phyloP scores from a whole-genome alignment of 2,329 filamentous ascomycete species.

The Hymenoscyphus fraxineus region DNA sequence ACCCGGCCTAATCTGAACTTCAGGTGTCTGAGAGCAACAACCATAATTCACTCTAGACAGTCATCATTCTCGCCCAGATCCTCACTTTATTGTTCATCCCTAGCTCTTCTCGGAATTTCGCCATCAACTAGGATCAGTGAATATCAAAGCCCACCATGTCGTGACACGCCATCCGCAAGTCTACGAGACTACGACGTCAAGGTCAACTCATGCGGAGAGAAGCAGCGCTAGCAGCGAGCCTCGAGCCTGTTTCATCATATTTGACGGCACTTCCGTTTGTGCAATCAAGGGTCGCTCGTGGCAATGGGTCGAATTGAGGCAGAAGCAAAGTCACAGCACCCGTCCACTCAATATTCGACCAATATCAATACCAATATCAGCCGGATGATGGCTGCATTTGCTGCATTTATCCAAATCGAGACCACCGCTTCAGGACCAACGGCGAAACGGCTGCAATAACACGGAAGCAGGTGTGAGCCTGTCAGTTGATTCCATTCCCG shows the following conservation, averaged over 20 bases:
- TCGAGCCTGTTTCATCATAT: background rate
- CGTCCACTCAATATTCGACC: background rate
- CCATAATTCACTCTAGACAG: background rate
- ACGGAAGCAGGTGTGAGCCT: background rate
- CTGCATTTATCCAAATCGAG: background rate
- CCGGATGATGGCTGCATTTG: background rate
- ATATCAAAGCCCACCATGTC: background rate
- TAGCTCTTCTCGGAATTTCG: background rate
- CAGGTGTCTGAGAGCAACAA: background rate
- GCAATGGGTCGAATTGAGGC: background rate
- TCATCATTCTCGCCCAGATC: background rate
- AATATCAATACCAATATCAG: background rate
- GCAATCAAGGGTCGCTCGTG: conserved; percentile 1
- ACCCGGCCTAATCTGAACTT: background rate
- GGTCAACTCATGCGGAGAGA: background rate
- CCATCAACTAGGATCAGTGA: background rate
- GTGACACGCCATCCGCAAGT: background rate
- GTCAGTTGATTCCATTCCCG: background rate
- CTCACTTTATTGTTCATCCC: background rate
- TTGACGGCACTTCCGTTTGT: conserved; percentile 1
- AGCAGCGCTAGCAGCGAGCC: background rate
- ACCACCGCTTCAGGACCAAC: background rate
- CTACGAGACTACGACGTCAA: background rate
- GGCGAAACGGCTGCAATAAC: background rate
- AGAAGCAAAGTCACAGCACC: conserved; percentile 2